These are phyloP conservation scores for Multifurca ochricompacta DNA, from an alignment of 768 basidiomycete species.

Conservation along the genomic window DNA sequence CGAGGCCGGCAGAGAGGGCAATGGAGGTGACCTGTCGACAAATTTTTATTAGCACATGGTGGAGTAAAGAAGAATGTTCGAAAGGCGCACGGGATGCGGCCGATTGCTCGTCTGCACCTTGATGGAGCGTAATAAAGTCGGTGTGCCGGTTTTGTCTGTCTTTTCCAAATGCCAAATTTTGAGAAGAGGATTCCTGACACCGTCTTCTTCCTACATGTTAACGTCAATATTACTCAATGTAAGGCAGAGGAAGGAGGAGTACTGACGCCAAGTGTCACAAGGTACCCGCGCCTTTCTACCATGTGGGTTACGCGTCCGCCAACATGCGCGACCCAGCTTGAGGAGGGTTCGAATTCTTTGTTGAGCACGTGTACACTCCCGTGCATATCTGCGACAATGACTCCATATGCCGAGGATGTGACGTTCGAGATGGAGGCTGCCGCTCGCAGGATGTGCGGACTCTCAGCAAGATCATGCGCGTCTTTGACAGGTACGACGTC, in stretches of 20 bases:
- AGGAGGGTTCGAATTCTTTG: conserved; percentile 59
- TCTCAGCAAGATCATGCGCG: conserved; percentile 60
- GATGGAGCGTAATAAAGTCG: conserved; percentile 60
- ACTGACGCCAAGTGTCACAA: conserved; percentile 86
- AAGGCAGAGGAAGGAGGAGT: background rate
- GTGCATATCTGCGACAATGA: conserved; percentile 79
- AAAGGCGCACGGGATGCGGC: conserved; percentile 59
- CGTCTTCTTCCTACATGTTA: conserved; percentile 60
- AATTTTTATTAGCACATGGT: background rate
- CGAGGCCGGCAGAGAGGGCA: conserved; percentile 67
- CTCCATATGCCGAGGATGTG: conserved; percentile 51
- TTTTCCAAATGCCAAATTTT: conserved; percentile 87
- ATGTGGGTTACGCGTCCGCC: conserved; percentile 82
- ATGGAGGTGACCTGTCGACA: conserved; percentile 47
- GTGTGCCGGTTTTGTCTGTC: conserved; percentile 55
- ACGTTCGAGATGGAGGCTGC: conserved; percentile 70
- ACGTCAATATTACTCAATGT: conserved; percentile 4
- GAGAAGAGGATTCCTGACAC: conserved; percentile 55
- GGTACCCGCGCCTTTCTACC: conserved; percentile 68
- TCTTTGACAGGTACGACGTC: conserved; percentile 71
- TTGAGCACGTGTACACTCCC: conserved; percentile 74
- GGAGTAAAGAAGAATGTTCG: background rate
- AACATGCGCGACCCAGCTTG: conserved; percentile 75
- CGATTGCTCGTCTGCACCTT: conserved; percentile 70
- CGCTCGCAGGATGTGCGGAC: conserved; percentile 71